Percentiles rank a stretch among this genome's conserved stretches.
phyloP scores from a whole-genome alignment of 163 green algal genomes.

The Scenedesmus sp. region DNA sequence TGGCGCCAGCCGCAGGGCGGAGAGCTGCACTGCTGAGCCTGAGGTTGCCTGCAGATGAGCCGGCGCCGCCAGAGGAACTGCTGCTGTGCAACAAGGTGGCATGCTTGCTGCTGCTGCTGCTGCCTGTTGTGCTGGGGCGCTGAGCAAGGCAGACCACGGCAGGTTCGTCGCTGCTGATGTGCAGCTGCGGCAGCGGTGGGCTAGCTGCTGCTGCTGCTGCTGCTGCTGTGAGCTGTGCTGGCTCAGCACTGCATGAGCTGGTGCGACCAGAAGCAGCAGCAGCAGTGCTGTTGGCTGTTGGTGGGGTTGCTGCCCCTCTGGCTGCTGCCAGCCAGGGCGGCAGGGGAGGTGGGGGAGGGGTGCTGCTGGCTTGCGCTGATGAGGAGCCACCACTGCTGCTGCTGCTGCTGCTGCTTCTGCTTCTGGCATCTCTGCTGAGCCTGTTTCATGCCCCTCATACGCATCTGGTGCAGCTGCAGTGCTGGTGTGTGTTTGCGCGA shows the following conservation, averaged over 20 bases:
- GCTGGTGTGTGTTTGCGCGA: not conserved
- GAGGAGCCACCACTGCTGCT: not conserved
- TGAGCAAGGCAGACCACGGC: not conserved
- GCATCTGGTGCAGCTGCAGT: not conserved
- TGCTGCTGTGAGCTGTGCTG: not conserved
- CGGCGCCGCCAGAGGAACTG: not conserved
- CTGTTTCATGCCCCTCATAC: not conserved
- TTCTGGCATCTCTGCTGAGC: not conserved
- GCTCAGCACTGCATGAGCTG: not conserved
- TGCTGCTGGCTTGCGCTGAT: not conserved
- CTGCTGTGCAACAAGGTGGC: not conserved
- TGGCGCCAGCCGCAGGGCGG: not conserved
- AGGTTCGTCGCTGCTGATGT: not conserved
- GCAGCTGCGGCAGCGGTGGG: not conserved
- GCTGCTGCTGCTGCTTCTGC: constrained; percentile 11
- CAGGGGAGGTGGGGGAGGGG: not conserved
- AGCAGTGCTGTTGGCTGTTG: not conserved
- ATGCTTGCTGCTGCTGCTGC: not conserved
- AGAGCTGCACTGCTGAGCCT: not conserved
- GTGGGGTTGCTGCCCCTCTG: not conserved
- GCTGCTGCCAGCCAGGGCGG: constrained; percentile 4
- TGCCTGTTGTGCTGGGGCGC: not conserved
- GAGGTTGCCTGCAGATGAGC: not conserved
- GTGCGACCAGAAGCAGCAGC: not conserved
- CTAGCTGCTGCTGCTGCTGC: constrained; percentile 1